Conservation (phyloP, 306 rosid genomes). For the Pachyrhizus erosus region DNA sequence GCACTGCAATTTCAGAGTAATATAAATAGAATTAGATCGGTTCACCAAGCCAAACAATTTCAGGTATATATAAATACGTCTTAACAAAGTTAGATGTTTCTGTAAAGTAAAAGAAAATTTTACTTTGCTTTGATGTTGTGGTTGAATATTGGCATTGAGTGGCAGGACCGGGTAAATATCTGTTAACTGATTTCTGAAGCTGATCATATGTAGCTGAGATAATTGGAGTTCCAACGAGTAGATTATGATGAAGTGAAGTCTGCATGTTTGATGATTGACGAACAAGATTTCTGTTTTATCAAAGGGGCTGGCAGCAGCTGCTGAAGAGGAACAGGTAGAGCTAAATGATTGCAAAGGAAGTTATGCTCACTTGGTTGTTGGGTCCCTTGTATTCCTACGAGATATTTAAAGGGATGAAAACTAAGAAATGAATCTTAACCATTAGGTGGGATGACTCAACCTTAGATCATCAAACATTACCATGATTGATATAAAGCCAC, state of each 20-base stretch:
- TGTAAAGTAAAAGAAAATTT: not conserved
- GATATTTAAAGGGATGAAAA: slow-evolving; percentile 40
- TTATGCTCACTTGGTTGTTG: slow-evolving; percentile 28
- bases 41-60: not conserved
- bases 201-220: slow-evolving; percentile 41
- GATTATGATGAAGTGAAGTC: slow-evolving; percentile 51
- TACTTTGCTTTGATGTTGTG: slow-evolving; percentile 43
- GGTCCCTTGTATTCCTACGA: not conserved
- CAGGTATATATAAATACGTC: not conserved
- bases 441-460: slow-evolving; percentile 39
- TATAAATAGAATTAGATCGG: slow-evolving; percentile 6
- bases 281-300: not conserved
- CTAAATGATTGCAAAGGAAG: not conserved
- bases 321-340: slow-evolving; percentile 14
- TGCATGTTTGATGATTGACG: slow-evolving; percentile 39
- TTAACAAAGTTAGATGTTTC: not conserved
- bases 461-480: slow-evolving; percentile 34
- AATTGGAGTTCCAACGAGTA: slow-evolving; percentile 48
- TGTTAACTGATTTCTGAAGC: slow-evolving; percentile 45
- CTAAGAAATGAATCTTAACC: not conserved
- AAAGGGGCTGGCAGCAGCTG: not conserved
- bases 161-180: slow-evolving; percentile 46
- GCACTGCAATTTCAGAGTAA: slow-evolving; percentile 36
- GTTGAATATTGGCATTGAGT: slow-evolving; percentile 38
- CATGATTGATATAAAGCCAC: slow-evolving; percentile 15